Percentiles rank a stretch among this genome's conserved stretches.
These are phyloP conservation scores for Caloboletus inedulis DNA, from an alignment of 1,284 basidiomycete genomes.

Conservation along the genomic window DNA sequence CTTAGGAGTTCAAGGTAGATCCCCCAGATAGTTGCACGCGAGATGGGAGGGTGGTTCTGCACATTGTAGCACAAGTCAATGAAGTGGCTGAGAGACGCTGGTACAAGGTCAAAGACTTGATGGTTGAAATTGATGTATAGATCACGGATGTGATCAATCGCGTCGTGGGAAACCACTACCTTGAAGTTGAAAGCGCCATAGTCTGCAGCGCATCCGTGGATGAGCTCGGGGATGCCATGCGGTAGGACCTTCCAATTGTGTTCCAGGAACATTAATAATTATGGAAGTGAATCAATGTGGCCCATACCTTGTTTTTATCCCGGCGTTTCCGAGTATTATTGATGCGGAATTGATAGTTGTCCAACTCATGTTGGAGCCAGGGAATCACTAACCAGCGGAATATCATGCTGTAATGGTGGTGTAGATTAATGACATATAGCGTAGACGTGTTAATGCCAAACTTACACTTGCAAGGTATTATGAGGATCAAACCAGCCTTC, in stretches of 20 bases:
- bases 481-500: not conserved
- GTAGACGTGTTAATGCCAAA: not conserved
- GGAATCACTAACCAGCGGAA: conserved; percentile 2
- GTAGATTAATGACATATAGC: too few species aligned
- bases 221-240: not conserved
- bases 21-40: too few species aligned
- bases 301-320: conserved; percentile 13
- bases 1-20: too few species aligned
- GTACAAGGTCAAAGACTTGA: not conserved
- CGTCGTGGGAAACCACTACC: not conserved
- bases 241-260: not conserved
- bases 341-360: conserved; percentile 10
- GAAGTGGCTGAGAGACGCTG: too few species aligned
- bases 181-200: conserved; percentile 2
- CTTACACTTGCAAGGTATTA: not conserved
- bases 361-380: conserved; percentile 3
- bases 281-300: too few species aligned
- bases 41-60: too few species aligned
- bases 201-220: not conserved
- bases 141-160: not conserved
- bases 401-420: not conserved
- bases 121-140: not conserved
- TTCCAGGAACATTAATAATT: too few species aligned
- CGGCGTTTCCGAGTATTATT: conserved; percentile 14
- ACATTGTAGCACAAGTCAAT: too few species aligned